Percentiles rank a stretch among this genome's conserved stretches.
Evolutionary conservation across 2,329 filamentous ascomycete genomes (phyloP).

Genomic region (Aspergillus proliferans): DNA sequence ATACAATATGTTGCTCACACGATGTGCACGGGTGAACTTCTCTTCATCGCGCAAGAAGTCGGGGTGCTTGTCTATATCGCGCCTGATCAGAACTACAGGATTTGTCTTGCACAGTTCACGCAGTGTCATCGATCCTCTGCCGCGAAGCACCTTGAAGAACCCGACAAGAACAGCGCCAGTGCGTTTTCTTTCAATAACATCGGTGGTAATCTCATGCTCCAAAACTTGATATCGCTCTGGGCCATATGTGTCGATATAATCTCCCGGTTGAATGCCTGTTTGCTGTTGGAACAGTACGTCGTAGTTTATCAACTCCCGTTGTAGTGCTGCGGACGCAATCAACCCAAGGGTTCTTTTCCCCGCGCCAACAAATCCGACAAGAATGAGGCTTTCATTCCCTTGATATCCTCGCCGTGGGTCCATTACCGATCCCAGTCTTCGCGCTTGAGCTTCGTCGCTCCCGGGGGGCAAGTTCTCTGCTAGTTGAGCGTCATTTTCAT

Average conservation of each 20-base stretch:
- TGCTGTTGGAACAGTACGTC: slow-evolving; percentile 51
- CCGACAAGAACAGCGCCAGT: slow-evolving; percentile 59
- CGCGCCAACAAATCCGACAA: slow-evolving; percentile 63
- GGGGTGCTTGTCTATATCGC: slow-evolving; percentile 39
- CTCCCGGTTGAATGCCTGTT: slow-evolving; percentile 52
- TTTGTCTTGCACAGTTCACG: slow-evolving; percentile 54
- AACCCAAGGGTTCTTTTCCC: slow-evolving; percentile 68
- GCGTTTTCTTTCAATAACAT: slow-evolving; percentile 43
- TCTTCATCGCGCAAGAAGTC: slow-evolving; percentile 15
- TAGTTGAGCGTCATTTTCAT: too few species aligned
- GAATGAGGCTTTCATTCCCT: slow-evolving; percentile 43
- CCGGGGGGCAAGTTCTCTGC: too few species aligned
- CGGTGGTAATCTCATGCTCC: slow-evolving; percentile 54
- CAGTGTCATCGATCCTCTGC: slow-evolving; percentile 51
- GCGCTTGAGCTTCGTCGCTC: too few species aligned
- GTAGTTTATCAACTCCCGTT: slow-evolving; percentile 58
- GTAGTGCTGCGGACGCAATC: slow-evolving; percentile 63
- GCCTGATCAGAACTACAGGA: slow-evolving; percentile 61
- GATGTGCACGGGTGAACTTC: slow-evolving; percentile 12
- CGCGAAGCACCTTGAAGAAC: slow-evolving; percentile 58
- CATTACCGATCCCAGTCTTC: too few species aligned
- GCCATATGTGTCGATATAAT: slow-evolving; percentile 55
- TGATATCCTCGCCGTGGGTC: too few species aligned
- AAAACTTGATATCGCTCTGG: slow-evolving; percentile 53
- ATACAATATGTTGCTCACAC: slow-evolving; percentile 29